These are phyloP conservation scores for Aspergillus ibericus DNA, from an alignment of 2,329 filamentous ascomycete species.

Conservation along the genomic window DNA sequence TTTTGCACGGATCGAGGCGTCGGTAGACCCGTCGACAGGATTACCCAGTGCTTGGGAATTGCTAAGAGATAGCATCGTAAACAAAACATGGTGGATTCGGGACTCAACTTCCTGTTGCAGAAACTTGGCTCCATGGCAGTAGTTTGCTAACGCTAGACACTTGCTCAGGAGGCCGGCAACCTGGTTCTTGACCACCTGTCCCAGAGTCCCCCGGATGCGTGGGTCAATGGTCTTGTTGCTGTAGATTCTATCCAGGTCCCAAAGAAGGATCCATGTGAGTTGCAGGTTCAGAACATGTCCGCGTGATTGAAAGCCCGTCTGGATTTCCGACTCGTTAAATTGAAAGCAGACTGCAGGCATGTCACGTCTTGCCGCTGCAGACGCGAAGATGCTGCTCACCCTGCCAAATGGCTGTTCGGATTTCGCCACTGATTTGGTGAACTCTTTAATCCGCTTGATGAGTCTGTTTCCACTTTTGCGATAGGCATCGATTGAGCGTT, in stretches of 20 bases:
- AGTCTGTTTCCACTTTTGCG: not conserved
- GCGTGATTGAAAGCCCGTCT: constrained; percentile 6
- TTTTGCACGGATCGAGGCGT: not conserved
- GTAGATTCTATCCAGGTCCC: not conserved
- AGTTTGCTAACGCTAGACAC: not conserved
- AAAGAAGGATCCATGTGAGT: constrained; percentile 2
- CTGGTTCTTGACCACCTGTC: not conserved
- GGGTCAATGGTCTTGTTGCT: not conserved
- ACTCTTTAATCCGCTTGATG: not conserved
- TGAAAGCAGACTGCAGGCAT: not conserved
- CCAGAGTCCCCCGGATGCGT: not conserved
- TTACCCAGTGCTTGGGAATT: not conserved
- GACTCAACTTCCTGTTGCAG: constrained; percentile 5
- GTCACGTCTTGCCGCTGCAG: not conserved
- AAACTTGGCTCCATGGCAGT: not conserved
- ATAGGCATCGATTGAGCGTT: not conserved
- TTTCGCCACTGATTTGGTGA: constrained; percentile 1
- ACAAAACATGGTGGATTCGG: constrained; percentile 4
- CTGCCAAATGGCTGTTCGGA: constrained; percentile 8
- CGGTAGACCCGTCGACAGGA: not conserved
- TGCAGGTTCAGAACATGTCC: constrained; percentile 1
- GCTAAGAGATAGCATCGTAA: constrained; percentile 5
- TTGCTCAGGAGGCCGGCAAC: not conserved
- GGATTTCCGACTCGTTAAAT: not conserved
- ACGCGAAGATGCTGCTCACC: constrained; percentile 8